Conservation (phyloP, 768 basidiomycete genomes). For the Phaeotremella fagi region DNA sequence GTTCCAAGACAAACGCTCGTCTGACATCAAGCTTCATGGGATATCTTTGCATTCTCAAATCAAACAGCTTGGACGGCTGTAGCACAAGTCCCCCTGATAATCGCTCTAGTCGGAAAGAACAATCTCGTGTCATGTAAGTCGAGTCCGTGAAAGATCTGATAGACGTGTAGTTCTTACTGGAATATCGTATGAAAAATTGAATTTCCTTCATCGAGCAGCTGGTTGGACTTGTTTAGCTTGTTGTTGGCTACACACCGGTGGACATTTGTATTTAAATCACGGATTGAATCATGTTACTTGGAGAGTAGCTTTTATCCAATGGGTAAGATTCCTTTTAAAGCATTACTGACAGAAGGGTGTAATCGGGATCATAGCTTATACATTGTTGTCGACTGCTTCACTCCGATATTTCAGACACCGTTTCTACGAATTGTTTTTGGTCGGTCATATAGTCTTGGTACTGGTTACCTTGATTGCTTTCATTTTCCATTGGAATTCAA, state of each 20-base stretch:
- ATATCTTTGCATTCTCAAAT: slow-evolving; percentile 16
- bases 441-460: slow-evolving; percentile 43
- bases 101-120: slow-evolving; percentile 61
- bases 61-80: slow-evolving; percentile 30
- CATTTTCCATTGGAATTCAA: slow-evolving; percentile 33
- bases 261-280: slow-evolving; percentile 20
- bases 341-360: slow-evolving; percentile 26
- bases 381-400: slow-evolving; percentile 33
- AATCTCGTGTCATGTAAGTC: slow-evolving; percentile 56
- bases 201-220: slow-evolving; percentile 45
- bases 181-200: slow-evolving; percentile 56
- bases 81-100: slow-evolving; percentile 57
- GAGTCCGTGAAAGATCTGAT: background rate
- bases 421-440: slow-evolving; percentile 47
- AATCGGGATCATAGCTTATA: slow-evolving; percentile 32
- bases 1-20: slow-evolving; percentile 2
- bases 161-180: slow-evolving; percentile 54
- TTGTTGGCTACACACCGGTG: slow-evolving; percentile 37
- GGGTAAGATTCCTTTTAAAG: slow-evolving; percentile 21
- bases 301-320: slow-evolving; percentile 15
- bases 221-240: slow-evolving; percentile 36
- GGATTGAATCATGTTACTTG: slow-evolving; percentile 20
- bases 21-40: slow-evolving; percentile 22
- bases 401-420: slow-evolving; percentile 31
- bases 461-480: slow-evolving; percentile 29